Conservation (phyloP, 495 filamentous ascomycete genomes). For the Wilcoxina mikolae region DNA sequence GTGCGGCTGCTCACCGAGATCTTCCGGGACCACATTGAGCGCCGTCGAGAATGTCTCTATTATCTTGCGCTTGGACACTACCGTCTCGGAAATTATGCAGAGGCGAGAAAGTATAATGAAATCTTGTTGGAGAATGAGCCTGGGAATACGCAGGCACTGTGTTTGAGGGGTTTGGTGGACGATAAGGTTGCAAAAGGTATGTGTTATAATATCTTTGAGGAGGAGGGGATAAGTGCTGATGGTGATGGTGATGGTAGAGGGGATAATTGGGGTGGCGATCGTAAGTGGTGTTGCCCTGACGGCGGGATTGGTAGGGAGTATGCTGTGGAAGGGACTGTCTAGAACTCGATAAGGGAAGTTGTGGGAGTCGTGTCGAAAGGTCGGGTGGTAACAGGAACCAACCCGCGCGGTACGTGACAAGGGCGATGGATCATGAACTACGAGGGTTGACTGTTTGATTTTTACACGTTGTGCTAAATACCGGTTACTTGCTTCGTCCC, state of each 20-base stretch:
- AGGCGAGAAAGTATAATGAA: conserved; percentile 89
- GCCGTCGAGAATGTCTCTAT: conserved; percentile 92
- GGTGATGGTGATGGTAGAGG: conserved; percentile 39
- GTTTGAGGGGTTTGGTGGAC: conserved; percentile 73
- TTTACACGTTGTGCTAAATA: no score
- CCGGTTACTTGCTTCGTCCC: no score
- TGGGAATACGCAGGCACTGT: conserved; percentile 72
- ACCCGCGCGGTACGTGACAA: no score
- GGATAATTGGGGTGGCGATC: conserved; percentile 89
- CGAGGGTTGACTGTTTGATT: no score
- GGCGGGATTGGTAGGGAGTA: conserved; percentile 78
- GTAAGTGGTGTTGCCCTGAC: conserved; percentile 84
- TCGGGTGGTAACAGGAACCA: no score
- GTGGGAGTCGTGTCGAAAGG: no score
- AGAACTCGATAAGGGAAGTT: conserved; percentile 37
- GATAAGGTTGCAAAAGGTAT: conserved; percentile 69
- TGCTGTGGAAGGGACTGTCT: conserved; percentile 57
- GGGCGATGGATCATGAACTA: no score
- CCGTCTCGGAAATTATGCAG: conserved; percentile 93
- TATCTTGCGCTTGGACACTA: conserved; percentile 94
- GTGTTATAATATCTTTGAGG: not conserved
- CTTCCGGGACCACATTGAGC: conserved; percentile 79
- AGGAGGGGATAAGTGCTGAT: not conserved
- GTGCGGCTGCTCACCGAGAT: conserved; percentile 91
- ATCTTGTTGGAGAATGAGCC: conserved; percentile 77